phyloP scores from a whole-genome alignment of 1,139 yeast species.

The Kluyveromyces marxianus region DNA sequence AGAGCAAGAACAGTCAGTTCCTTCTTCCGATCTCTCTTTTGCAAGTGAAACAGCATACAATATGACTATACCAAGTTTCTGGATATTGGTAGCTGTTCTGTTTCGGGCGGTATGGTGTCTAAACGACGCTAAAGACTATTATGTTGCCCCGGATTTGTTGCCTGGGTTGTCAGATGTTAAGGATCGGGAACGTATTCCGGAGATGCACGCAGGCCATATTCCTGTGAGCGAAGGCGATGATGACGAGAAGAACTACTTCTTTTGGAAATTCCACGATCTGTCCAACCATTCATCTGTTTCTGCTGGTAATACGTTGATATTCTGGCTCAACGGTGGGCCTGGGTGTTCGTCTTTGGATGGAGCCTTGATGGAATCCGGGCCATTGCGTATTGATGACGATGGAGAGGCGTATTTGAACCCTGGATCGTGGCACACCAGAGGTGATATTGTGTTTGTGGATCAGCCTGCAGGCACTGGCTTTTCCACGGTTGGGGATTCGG shows the following conservation, averaged over 20 bases:
- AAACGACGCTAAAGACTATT: slow-evolving; percentile 13
- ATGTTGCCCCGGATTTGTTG: slow-evolving; percentile 23
- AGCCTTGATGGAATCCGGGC: slow-evolving; percentile 88
- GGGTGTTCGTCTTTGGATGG: slow-evolving; percentile 99
- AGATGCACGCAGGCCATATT: slow-evolving; percentile 69
- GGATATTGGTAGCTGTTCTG: background rate
- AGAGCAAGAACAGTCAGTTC: too few species aligned
- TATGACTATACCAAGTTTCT: background rate
- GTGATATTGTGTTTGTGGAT: slow-evolving; percentile 78
- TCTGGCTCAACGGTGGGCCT: slow-evolving; percentile 96
- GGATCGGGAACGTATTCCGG: slow-evolving; percentile 17
- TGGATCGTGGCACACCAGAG: slow-evolving; percentile 82
- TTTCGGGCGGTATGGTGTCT: slow-evolving; percentile 6
- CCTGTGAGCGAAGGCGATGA: slow-evolving; percentile 28
- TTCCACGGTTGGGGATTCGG: slow-evolving; percentile 42
- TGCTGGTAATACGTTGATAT: slow-evolving; percentile 39
- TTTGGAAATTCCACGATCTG: slow-evolving; percentile 56
- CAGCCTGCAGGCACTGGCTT: slow-evolving; percentile 96
- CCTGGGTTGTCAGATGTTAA: slow-evolving; percentile 23
- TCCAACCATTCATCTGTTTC: slow-evolving; percentile 8
- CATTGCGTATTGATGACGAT: slow-evolving; percentile 53
- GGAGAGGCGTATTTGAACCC: slow-evolving; percentile 43
- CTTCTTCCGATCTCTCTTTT: too few species aligned
- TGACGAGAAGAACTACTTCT: slow-evolving; percentile 59
- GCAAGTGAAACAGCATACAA: too few species aligned